Percentiles rank a stretch among this genome's conserved stretches.
Conservation (phyloP, 257 asterid genomes). For the Plantago elongata region DNA sequence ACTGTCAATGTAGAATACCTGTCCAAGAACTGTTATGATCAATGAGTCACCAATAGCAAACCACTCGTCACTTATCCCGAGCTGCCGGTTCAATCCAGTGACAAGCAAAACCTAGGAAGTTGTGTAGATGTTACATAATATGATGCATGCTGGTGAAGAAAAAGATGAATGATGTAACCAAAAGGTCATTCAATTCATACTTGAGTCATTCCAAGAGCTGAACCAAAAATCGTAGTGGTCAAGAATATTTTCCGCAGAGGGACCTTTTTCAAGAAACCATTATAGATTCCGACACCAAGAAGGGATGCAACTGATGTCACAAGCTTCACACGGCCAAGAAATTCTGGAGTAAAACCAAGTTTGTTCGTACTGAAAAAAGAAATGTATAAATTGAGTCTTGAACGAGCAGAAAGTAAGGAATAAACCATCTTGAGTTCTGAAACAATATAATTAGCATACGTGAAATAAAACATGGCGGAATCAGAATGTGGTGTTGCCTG, state of each 20-base stretch:
- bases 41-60: constrained; percentile 92
- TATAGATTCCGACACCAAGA: constrained; percentile 85
- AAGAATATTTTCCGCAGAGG: constrained; percentile 80
- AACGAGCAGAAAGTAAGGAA: constrained; percentile 8
- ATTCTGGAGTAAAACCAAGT: constrained; percentile 92
- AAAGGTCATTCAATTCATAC: constrained; percentile 27
- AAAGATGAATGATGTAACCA: too few species aligned
- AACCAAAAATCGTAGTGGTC: constrained; percentile 62
- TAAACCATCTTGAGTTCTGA: neutral
- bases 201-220: constrained; percentile 92
- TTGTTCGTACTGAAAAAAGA: constrained; percentile 63
- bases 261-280: constrained; percentile 74
- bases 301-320: constrained; percentile 92
- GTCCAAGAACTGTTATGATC: constrained; percentile 86
- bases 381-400: constrained; percentile 17
- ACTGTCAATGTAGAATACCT: constrained; percentile 35
- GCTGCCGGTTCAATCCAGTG: constrained; percentile 69
- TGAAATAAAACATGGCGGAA: constrained; percentile 96
- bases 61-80: constrained; percentile 94
- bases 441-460: constrained; percentile 41
- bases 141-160: neutral
- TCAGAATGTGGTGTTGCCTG: constrained; percentile 97
- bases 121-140: constrained; percentile 20
- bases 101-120: constrained; percentile 71
- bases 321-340: constrained; percentile 95